These are phyloP conservation scores for Hymenoscyphus fructigenus DNA, from an alignment of 2,329 filamentous ascomycete species.

Conservation along the genomic window DNA sequence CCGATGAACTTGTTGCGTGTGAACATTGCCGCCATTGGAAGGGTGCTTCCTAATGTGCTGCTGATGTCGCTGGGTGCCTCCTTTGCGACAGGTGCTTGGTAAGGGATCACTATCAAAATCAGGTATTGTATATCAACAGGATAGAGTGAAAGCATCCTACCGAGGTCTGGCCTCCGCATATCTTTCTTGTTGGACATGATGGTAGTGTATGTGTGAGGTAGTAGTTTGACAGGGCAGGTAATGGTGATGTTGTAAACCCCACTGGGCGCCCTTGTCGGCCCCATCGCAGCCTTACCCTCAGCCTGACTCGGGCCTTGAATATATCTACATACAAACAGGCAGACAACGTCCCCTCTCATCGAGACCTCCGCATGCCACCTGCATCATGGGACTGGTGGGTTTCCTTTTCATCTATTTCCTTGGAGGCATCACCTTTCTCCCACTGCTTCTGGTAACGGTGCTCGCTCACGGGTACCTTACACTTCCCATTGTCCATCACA, in stretches of 20 bases:
- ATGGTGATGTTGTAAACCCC: too few species aligned
- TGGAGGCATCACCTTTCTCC: conserved; percentile 85
- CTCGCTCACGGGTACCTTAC: conserved; percentile 68
- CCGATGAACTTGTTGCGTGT: conserved; percentile 81
- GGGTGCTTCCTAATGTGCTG: conserved; percentile 70
- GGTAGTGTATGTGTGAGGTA: conserved; percentile 3
- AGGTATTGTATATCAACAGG: conserved; percentile 1
- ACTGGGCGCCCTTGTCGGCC: too few species aligned
- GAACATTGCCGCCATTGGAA: conserved; percentile 96
- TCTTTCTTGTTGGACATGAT: conserved; percentile 70
- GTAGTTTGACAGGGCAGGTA: too few species aligned
- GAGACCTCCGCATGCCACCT: background rate
- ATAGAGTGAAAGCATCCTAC: conserved; percentile 46
- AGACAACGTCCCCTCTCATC: background rate
- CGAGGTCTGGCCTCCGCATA: conserved; percentile 71
- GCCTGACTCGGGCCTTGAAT: too few species aligned
- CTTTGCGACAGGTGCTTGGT: conserved; percentile 71
- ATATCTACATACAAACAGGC: too few species aligned
- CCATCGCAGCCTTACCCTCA: too few species aligned
- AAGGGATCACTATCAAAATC: conserved; percentile 72
- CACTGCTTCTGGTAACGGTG: conserved; percentile 62
- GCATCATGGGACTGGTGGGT: conserved; percentile 35
- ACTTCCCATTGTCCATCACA: conserved; percentile 54
- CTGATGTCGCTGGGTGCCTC: conserved; percentile 66
- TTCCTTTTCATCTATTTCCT: conserved; percentile 78